phyloP scores from a whole-genome alignment of 805 yeast genomes.

The Ogataea paradorogensis region DNA sequence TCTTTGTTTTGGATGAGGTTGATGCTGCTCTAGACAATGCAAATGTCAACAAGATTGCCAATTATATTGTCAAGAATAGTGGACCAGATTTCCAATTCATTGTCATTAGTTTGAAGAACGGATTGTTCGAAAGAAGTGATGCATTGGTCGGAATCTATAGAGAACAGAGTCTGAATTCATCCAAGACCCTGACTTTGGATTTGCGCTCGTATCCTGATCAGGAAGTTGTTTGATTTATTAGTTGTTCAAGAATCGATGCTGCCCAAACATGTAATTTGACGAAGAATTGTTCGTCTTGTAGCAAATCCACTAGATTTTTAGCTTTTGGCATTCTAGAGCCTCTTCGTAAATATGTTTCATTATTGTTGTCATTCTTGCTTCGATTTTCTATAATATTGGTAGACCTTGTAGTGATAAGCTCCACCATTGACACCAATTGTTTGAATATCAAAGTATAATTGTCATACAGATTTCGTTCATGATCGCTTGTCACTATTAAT shows the following conservation, averaged over 20 bases:
- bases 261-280: constrained; percentile 66
- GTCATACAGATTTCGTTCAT: constrained; percentile 48
- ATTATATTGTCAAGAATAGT: constrained; percentile 71
- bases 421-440: constrained; percentile 40
- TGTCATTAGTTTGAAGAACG: constrained; percentile 86
- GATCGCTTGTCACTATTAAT: constrained; percentile 54
- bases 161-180: constrained; percentile 69
- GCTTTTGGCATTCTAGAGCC: constrained; percentile 50
- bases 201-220: constrained; percentile 55
- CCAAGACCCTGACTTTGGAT: constrained; percentile 71
- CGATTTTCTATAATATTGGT: constrained; percentile 14
- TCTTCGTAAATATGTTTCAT: constrained; percentile 57
- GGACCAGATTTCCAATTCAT: constrained; percentile 84
- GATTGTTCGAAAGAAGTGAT: constrained; percentile 83
- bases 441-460: constrained; percentile 52
- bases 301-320: constrained; percentile 50
- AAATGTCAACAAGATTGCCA: constrained; percentile 84
- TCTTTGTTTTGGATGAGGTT: constrained; percentile 94
- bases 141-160: constrained; percentile 91
- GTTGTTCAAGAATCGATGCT: constrained; percentile 42
- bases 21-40: constrained; percentile 95
- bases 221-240: constrained; percentile 14
- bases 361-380: constrained; percentile 31
- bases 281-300: constrained; percentile 52
- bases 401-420: constrained; percentile 35